Evolutionary conservation across 1,284 basidiomycete species (phyloP).

Genomic region (Ustilago tritici): DNA sequence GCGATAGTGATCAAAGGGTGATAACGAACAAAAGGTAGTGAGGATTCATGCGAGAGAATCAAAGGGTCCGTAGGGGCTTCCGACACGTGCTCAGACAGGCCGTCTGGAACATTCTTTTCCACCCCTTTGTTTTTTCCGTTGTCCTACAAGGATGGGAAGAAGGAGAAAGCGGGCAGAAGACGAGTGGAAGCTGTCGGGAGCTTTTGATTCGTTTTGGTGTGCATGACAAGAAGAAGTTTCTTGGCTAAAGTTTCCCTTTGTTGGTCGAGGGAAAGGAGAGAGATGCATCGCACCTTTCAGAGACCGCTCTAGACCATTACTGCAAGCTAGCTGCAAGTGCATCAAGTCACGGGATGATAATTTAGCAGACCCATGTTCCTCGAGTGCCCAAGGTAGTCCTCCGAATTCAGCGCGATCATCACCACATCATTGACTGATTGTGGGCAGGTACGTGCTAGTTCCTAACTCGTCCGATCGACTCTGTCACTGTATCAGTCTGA

Average conservation of each 20-base stretch:
- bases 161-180: not conserved
- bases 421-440: not conserved
- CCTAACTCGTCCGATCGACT: not conserved
- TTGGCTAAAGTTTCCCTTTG: slow-evolving; percentile 14
- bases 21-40: too few species aligned
- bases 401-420: slow-evolving; percentile 7
- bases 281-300: not conserved
- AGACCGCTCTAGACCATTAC: slow-evolving; percentile 5
- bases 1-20: too few species aligned
- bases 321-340: not conserved
- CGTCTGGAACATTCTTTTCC: too few species aligned
- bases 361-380: slow-evolving; percentile 6
- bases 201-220: not conserved
- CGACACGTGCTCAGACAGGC: too few species aligned
- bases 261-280: not conserved
- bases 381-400: slow-evolving; percentile 1
- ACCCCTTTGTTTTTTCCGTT: not conserved
- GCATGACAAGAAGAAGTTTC: slow-evolving; percentile 14
- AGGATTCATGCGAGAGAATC: too few species aligned
- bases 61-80: too few species aligned
- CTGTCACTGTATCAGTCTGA: not conserved
- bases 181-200: not conserved
- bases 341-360: not conserved
- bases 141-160: not conserved
- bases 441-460: not conserved